These are phyloP conservation scores for Basidiobolus meristosporus DNA, from an alignment of 371 early-diverging fungal species.

Conservation along the genomic window DNA sequence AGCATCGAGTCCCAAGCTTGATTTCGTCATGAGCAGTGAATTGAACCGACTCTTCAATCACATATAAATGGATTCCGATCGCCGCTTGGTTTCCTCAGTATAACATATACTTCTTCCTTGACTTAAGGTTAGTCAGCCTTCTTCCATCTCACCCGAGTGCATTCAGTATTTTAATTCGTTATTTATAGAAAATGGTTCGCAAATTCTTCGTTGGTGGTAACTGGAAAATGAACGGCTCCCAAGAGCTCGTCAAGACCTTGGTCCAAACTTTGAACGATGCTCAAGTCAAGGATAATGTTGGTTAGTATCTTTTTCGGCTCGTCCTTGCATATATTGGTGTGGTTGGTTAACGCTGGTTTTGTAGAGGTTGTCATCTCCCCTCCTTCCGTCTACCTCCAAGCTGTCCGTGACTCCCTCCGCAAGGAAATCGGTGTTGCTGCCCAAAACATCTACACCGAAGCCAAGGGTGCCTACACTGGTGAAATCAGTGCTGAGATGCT, in stretches of 20 bases:
- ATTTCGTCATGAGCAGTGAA: no score
- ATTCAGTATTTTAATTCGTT: no score
- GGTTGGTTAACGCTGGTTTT: no score
- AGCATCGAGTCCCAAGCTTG: no score
- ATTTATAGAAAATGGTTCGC: slow-evolving; percentile 4
- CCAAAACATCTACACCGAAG: slow-evolving; percentile 82
- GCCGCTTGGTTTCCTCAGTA: no score
- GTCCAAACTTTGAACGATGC: slow-evolving; percentile 55
- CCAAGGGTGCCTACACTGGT: slow-evolving; percentile 96
- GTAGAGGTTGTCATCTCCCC: slow-evolving; percentile 94
- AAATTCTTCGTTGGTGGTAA: slow-evolving; percentile 24
- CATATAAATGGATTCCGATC: no score
- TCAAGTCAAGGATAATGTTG: slow-evolving; percentile 12
- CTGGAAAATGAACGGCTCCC: slow-evolving; percentile 96
- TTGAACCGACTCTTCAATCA: no score
- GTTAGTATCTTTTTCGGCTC: slow-evolving; percentile 5
- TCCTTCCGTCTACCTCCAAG: slow-evolving; percentile 82
- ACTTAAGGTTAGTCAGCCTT: no score
- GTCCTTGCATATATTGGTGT: slow-evolving; percentile 1
- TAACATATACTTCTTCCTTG: no score
- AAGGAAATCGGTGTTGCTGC: slow-evolving; percentile 84
- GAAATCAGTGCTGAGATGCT: slow-evolving; percentile 92
- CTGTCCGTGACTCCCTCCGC: slow-evolving; percentile 52
- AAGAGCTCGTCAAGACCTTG: slow-evolving; percentile 44
- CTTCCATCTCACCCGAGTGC: no score